phyloP scores from a whole-genome alignment of 1,284 basidiomycete genomes.

The Microbotryum lychnidis-dioicae region DNA sequence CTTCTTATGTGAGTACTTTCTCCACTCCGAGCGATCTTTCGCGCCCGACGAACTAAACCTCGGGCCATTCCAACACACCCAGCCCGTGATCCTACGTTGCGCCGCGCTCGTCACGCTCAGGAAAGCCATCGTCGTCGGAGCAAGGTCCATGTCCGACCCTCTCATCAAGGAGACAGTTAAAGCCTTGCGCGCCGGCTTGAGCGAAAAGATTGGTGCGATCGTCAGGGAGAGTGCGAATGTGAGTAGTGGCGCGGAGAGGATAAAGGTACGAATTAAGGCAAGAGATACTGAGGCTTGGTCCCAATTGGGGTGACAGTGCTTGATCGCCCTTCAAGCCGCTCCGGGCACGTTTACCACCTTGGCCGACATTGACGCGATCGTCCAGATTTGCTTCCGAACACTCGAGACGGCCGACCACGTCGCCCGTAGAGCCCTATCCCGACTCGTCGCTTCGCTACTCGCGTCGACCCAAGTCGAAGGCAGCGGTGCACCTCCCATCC shows the following conservation, averaged over 20 bases:
- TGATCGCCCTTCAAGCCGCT: slow-evolving; percentile 38
- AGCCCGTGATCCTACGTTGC: slow-evolving; percentile 72
- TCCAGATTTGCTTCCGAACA: slow-evolving; percentile 61
- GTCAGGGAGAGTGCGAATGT: slow-evolving; percentile 78
- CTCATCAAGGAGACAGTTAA: slow-evolving; percentile 76
- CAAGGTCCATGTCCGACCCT: slow-evolving; percentile 71
- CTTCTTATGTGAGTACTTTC: slow-evolving; percentile 54
- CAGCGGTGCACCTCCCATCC: slow-evolving; percentile 34
- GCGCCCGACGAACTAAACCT: neutral
- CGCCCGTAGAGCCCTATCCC: slow-evolving; percentile 69
- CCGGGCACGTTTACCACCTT: slow-evolving; percentile 42
- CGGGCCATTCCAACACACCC: neutral
- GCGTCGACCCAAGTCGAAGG: slow-evolving; percentile 74
- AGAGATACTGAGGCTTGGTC: neutral
- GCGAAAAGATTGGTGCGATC: slow-evolving; percentile 76
- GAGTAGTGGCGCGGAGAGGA: slow-evolving; percentile 17
- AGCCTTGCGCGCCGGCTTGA: slow-evolving; percentile 63
- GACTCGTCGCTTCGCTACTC: slow-evolving; percentile 73
- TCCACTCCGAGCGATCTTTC: neutral
- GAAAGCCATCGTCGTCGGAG: slow-evolving; percentile 67
- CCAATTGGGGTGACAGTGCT: slow-evolving; percentile 29
- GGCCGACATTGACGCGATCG: slow-evolving; percentile 65
- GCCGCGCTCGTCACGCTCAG: slow-evolving; percentile 69
- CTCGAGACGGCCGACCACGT: slow-evolving; percentile 75
- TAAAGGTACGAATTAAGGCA: slow-evolving; percentile 25